Conservation (phyloP, 2,329 filamentous ascomycete genomes). For the Cladosporium sp. region DNA sequence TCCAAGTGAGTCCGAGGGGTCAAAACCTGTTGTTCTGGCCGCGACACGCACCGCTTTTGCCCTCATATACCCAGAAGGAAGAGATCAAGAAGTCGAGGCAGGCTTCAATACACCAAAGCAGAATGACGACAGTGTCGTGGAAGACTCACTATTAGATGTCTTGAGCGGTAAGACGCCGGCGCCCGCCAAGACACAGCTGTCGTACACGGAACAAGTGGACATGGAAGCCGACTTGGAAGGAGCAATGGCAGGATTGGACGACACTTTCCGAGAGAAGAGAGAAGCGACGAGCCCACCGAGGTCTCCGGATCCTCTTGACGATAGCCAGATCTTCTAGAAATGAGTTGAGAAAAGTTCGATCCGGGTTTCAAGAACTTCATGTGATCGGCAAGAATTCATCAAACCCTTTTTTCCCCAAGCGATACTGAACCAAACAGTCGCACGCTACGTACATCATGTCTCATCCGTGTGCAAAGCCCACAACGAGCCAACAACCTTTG, state of each 20-base stretch:
- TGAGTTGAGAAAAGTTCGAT: not conserved
- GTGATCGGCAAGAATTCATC: not conserved
- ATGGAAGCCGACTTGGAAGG: constrained; percentile 36
- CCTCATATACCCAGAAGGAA: constrained; percentile 46
- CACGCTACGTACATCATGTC: not conserved
- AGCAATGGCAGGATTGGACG: constrained; percentile 41
- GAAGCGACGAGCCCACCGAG: not conserved
- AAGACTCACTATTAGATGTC: constrained; percentile 53
- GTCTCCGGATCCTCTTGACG: constrained; percentile 36
- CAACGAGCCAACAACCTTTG: not conserved
- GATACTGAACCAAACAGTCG: not conserved
- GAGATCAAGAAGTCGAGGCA: constrained; percentile 26
- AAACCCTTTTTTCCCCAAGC: not conserved
- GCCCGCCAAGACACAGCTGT: constrained; percentile 37
- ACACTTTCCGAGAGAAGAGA: constrained; percentile 47
- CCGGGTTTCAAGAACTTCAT: not conserved
- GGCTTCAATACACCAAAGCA: constrained; percentile 26
- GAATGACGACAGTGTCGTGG: constrained; percentile 42
- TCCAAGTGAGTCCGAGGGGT: not conserved
- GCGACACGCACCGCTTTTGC: constrained; percentile 42
- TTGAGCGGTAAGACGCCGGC: constrained; percentile 50
- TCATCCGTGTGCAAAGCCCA: not conserved
- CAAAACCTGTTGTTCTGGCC: constrained; percentile 40
- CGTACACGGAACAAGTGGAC: constrained; percentile 37
- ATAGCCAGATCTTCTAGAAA: constrained; percentile 38